A percentile compares a stretch with the other conserved stretches of the same genome.
Conservation (phyloP, 2,329 filamentous ascomycete species). For the Cladobotryum mycophilum region DNA sequence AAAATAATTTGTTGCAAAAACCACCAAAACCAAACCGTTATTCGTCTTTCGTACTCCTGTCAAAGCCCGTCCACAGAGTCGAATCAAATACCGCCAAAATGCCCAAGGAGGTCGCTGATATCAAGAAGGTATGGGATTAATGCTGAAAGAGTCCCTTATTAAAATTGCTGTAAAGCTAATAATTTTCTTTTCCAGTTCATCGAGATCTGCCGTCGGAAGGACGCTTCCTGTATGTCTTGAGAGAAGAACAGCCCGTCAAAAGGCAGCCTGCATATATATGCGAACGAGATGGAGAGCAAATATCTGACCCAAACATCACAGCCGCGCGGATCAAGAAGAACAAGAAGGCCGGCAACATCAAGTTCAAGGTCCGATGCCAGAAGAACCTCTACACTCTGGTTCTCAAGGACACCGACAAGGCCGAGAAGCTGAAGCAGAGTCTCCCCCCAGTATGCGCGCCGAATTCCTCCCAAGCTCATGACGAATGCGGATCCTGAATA, state of each 20-base stretch:
- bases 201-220: constrained; percentile 99
- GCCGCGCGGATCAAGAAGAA: constrained; percentile 95
- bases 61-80: constrained; percentile 18
- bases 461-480: background rate
- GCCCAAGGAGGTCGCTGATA: constrained; percentile 96
- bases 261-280: constrained; percentile 1
- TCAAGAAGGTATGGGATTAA: constrained; percentile 64
- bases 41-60: constrained; percentile 7
- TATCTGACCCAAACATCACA: constrained; percentile 36
- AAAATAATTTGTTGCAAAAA: constrained; percentile 21
- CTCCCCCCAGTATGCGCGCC: constrained; percentile 90
- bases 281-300: constrained; percentile 1
- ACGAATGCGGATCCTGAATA: background rate
- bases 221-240: constrained; percentile 86
- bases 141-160: background rate
- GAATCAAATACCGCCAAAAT: constrained; percentile 62
- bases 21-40: constrained; percentile 14
- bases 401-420: constrained; percentile 98
- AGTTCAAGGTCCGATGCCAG: constrained; percentile 99
- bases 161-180: constrained; percentile 22
- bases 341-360: constrained; percentile 84
- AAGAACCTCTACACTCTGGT: constrained; percentile 95
- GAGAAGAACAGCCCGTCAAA: constrained; percentile 7
- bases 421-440: constrained; percentile 99
- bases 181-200: constrained; percentile 68